These are phyloP conservation scores for Paramecium biaurelia DNA, from an alignment of 73 alveolate species.

Conservation along the genomic window DNA sequence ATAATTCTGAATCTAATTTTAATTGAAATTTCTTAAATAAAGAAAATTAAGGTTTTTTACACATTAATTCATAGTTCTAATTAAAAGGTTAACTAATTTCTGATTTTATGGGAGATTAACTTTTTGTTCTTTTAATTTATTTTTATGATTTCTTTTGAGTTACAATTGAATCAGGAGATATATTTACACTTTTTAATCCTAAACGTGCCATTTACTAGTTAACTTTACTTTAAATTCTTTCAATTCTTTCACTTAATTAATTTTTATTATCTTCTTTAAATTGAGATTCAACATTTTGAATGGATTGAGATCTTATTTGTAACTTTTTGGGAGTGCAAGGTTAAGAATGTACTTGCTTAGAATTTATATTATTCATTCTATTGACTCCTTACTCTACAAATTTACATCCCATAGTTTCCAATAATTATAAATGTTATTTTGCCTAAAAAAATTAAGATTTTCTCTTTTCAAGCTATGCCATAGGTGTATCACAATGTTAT, in stretches of 20 bases:
- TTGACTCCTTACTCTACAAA: neutral
- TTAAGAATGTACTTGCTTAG: neutral
- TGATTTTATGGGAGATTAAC: neutral
- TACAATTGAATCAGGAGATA: neutral
- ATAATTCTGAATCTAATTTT: neutral
- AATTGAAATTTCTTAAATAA: neutral
- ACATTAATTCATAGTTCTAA: neutral
- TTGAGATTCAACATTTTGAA: neutral
- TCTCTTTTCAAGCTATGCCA: neutral
- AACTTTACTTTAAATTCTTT: neutral
- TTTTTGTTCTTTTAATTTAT: neutral
- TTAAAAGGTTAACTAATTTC: neutral
- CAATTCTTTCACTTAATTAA: neutral
- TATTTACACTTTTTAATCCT: neutral
- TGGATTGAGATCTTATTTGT: neutral
- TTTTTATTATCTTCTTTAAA: neutral
- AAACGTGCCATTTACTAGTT: neutral
- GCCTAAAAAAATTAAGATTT: neutral
- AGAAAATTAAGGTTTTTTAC: neutral
- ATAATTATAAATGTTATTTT: neutral
- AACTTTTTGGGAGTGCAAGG: neutral
- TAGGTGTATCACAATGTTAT: neutral
- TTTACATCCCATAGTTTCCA: neutral
- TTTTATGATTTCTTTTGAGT: neutral
- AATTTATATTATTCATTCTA: neutral